Conservation (phyloP, 768 basidiomycete species). For the Scleroderma bovista region DNA sequence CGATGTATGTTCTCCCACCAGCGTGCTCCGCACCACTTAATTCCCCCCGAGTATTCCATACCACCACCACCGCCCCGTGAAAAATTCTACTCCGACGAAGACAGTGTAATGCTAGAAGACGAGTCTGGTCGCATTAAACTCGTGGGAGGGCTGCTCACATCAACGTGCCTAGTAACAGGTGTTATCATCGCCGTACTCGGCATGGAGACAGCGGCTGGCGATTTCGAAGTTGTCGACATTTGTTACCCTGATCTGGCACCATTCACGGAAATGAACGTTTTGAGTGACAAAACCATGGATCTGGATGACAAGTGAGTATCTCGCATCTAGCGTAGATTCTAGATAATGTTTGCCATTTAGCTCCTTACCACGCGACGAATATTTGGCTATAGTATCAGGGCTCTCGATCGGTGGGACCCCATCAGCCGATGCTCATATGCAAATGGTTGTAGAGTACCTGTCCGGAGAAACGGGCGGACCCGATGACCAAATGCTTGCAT, state of each 20-base stretch:
- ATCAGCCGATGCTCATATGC: constrained; percentile 64
- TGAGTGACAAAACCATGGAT: constrained; percentile 48
- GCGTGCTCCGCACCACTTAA: constrained; percentile 4
- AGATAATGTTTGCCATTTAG: constrained; percentile 6
- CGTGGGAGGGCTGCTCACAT: constrained; percentile 65
- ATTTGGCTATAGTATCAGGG: constrained; percentile 85
- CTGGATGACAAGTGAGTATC: constrained; percentile 50
- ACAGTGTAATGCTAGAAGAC: constrained; percentile 89
- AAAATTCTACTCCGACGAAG: constrained; percentile 74
- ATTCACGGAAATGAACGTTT: constrained; percentile 20
- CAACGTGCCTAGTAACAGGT: constrained; percentile 76
- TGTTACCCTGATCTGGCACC: constrained; percentile 83
- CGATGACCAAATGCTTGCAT: constrained; percentile 57
- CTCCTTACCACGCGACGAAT: constrained; percentile 45
- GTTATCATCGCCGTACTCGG: constrained; percentile 88
- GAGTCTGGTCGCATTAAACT: constrained; percentile 90
- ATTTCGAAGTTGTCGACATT: constrained; percentile 90
- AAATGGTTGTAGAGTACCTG: constrained; percentile 88
- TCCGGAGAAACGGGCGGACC: constrained; percentile 74
- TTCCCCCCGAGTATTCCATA: constrained; percentile 66
- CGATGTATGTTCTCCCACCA: constrained; percentile 57
- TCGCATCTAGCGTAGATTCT: constrained; percentile 7
- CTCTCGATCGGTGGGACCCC: constrained; percentile 67
- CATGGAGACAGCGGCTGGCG: constrained; percentile 81
- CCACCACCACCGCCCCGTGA: constrained; percentile 71